Evolutionary conservation across 768 basidiomycete genomes (phyloP).

Genomic region (Boletus bicolor): DNA sequence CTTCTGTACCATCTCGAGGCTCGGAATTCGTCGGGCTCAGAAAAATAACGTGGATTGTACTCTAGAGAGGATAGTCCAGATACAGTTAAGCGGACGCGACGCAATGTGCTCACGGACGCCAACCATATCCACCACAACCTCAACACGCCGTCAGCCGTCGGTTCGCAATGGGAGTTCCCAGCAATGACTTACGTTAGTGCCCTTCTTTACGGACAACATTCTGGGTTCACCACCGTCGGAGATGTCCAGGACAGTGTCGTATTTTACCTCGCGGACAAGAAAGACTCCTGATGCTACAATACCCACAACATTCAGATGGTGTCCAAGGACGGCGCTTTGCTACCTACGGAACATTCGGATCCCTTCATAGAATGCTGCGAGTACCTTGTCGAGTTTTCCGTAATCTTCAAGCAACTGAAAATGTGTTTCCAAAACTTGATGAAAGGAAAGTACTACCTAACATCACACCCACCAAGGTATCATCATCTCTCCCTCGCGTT

Average conservation of each 20-base stretch:
- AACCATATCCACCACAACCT: conserved; percentile 31
- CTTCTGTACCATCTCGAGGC: conserved; percentile 39
- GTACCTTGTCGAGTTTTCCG: conserved; percentile 28
- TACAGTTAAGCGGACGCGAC: neutral
- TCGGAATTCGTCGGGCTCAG: conserved; percentile 35
- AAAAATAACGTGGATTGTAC: conserved; percentile 35
- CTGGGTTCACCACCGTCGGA: conserved; percentile 14
- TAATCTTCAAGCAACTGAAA: conserved; percentile 25
- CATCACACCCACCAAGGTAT: conserved; percentile 14
- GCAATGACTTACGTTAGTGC: conserved; percentile 14
- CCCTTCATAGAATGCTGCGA: conserved; percentile 32
- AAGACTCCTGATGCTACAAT: conserved; percentile 28
- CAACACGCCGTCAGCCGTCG: neutral
- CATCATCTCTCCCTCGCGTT: conserved; percentile 17
- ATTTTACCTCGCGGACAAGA: conserved; percentile 29
- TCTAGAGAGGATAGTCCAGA: conserved; percentile 25
- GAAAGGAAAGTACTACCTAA: neutral
- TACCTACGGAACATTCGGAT: conserved; percentile 34
- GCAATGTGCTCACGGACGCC: conserved; percentile 23
- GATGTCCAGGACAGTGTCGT: conserved; percentile 25
- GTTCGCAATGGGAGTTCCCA: neutral
- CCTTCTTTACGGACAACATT: conserved; percentile 23
- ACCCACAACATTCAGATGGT: neutral
- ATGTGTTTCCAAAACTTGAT: too few species aligned
- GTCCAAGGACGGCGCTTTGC: neutral